Evolutionary conservation across 129 eudicot genomes (phyloP).

Genomic region (Chrysanthemum makinoi): DNA sequence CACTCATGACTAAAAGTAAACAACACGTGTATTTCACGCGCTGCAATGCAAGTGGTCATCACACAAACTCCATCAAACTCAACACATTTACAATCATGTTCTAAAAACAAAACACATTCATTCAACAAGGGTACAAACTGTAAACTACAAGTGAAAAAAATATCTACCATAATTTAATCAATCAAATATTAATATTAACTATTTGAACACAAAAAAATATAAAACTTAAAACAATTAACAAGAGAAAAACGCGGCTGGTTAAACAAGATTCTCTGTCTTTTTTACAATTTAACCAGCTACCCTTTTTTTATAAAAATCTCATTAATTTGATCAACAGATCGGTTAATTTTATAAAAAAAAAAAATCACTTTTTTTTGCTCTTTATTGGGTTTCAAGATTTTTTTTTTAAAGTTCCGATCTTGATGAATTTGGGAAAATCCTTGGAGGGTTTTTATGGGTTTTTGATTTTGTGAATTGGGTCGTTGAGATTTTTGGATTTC

Average conservation of each 20-base stretch:
- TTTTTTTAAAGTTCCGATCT: slow-evolving; percentile 29
- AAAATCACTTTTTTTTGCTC: not conserved
- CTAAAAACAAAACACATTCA: not conserved
- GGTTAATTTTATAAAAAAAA: not conserved
- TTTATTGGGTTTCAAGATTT: not conserved
- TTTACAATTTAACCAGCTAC: slow-evolving; percentile 24
- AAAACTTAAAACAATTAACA: slow-evolving; percentile 18
- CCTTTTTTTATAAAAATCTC: slow-evolving; percentile 11
- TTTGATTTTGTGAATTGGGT: slow-evolving; percentile 42
- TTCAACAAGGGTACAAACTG: slow-evolving; percentile 9
- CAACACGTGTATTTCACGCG: too few relatives aligned
- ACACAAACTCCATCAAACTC: too few relatives aligned
- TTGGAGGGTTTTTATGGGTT: slow-evolving; percentile 46
- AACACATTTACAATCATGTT: too few relatives aligned
- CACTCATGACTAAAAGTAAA: too few relatives aligned
- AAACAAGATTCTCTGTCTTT: slow-evolving; percentile 37
- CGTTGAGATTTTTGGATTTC: slow-evolving; percentile 27
- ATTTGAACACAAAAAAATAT: not conserved
- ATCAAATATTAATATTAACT: too few relatives aligned
- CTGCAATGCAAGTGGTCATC: too few relatives aligned
- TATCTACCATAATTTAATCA: slow-evolving; percentile 12
- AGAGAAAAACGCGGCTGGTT: slow-evolving; percentile 37
- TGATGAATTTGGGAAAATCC: slow-evolving; percentile 17
- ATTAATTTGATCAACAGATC: slow-evolving; percentile 22
- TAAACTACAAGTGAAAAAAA: slow-evolving; percentile 6